A percentile compares a stretch with the other conserved stretches of the same genome.
phyloP scores from a whole-genome alignment of 805 yeast species.

The Citeromyces matritensis region DNA sequence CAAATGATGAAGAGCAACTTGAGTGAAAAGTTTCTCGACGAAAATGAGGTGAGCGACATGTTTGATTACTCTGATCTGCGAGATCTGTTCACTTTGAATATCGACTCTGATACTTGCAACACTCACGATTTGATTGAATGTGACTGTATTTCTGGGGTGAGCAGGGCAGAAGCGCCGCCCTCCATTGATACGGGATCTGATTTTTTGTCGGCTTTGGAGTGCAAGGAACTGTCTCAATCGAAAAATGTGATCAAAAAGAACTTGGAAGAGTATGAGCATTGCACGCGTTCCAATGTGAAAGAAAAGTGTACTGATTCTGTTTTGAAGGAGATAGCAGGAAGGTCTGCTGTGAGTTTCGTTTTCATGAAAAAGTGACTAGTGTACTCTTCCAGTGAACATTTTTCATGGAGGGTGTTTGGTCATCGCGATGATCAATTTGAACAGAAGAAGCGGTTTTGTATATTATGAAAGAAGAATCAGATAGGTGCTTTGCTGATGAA shows the following conservation, averaged over 20 bases:
- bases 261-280: slow-evolving; percentile 46
- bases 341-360: no score
- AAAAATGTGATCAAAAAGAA: slow-evolving; percentile 37
- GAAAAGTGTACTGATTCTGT: slow-evolving; percentile 10
- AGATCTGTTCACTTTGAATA: slow-evolving; percentile 54
- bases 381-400: no score
- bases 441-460: no score
- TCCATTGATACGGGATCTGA: slow-evolving; percentile 5
- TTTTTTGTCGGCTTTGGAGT: slow-evolving; percentile 47
- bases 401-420: no score
- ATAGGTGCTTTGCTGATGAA: no score
- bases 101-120: slow-evolving; percentile 30
- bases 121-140: slow-evolving; percentile 72
- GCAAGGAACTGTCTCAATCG: slow-evolving; percentile 16
- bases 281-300: slow-evolving; percentile 24
- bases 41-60: slow-evolving; percentile 29
- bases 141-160: slow-evolving; percentile 32
- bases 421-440: no score
- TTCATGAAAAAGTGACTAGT: no score
- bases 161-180: slow-evolving; percentile 5
- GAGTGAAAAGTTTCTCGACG: slow-evolving; percentile 53
- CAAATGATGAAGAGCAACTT: slow-evolving; percentile 75
- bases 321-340: no score
- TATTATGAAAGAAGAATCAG: no score
- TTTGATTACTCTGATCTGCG: slow-evolving; percentile 57